These are phyloP conservation scores for Oryza meyeriana DNA, from an alignment of 176 grass and related monocot species.

Conservation along the genomic window DNA sequence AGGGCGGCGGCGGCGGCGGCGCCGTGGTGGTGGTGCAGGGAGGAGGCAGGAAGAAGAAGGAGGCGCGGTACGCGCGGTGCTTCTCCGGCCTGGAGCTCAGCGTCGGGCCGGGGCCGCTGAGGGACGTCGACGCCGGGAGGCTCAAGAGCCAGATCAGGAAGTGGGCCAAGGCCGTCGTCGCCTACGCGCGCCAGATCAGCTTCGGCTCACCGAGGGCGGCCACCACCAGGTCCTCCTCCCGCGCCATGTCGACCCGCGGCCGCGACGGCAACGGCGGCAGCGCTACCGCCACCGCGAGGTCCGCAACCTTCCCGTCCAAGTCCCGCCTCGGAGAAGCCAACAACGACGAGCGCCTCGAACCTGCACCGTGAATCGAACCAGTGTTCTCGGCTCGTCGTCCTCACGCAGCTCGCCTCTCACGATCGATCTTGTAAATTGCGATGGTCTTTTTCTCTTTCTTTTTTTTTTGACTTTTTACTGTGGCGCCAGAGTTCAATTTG, in stretches of 20 bases:
- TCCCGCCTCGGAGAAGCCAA: neutral
- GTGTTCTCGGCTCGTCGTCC: neutral
- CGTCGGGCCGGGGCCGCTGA: slow-evolving; percentile 49
- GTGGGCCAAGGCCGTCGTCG: slow-evolving; percentile 73
- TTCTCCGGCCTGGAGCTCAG: slow-evolving; percentile 61
- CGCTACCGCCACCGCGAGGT: neutral
- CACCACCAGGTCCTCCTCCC: neutral
- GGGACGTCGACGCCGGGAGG: slow-evolving; percentile 57
- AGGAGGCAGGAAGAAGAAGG: neutral
- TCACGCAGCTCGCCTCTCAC: neutral
- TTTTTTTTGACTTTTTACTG: neutral
- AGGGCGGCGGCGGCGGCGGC: neutral
- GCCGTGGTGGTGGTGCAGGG: neutral
- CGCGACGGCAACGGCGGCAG: neutral
- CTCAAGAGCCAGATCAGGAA: slow-evolving; percentile 60
- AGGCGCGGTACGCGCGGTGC: slow-evolving; percentile 31
- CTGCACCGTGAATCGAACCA: neutral
- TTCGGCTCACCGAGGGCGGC: slow-evolving; percentile 49
- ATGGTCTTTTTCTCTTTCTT: neutral
- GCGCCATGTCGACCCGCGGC: neutral
- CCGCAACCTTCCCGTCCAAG: neutral
- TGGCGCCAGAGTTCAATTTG: neutral
- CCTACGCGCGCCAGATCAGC: slow-evolving; percentile 66
- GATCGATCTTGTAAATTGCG: neutral
- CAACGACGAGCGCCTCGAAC: neutral